Evolutionary conservation across 1,284 basidiomycete genomes (phyloP), one percentile per base, ranked within the genome.

Genomic region (Neolentinus lepideus): DNA sequence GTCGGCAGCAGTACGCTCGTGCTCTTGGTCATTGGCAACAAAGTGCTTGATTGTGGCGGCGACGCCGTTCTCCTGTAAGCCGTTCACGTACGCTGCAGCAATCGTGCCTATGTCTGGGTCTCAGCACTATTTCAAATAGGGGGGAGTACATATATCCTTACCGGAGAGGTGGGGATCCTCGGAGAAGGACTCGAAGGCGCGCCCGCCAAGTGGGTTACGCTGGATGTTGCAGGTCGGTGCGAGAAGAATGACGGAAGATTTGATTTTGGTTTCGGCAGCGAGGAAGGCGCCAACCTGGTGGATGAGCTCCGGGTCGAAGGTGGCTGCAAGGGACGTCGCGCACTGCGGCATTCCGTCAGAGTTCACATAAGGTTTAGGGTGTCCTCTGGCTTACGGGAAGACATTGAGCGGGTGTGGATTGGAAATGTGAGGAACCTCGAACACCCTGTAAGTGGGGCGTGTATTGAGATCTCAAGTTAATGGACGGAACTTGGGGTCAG

Each of bases 141-240:
- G 6, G n/a, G 11, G 47, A 26, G 16, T 12, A 12, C 9, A 54
- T 8, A 31, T 3, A 60, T 63, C 4, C 36, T 26, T 63, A 21
- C 90, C 90, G 21, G 85, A 85, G 3, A 90, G 76, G 55, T 81
- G 70, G 1, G 90, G 89, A 64, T 93, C 90, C 66, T 92, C 90
- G 0, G 88, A 88, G 71, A 89, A 92, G 45, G 84, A 87, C 66
- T 89, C 85, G 62, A 88, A 88, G 59, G 85, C 87, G 57, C 88
- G 73, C 51, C 89, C 89, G 22, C 88, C 88, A 10, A 87, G 76
- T 2, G 89, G 89, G 59, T 75, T 84, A 22, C 90, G 77, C 66
- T 91, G 88, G 51, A 89, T 90, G 66, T 92, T 92, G 64, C 84
- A 85, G 0, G 90, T 92, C 0, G 90, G 90, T 0, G 83, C 90